phyloP scores from a whole-genome alignment of 2,329 filamentous ascomycete genomes.

The Clathrospora elynae region DNA sequence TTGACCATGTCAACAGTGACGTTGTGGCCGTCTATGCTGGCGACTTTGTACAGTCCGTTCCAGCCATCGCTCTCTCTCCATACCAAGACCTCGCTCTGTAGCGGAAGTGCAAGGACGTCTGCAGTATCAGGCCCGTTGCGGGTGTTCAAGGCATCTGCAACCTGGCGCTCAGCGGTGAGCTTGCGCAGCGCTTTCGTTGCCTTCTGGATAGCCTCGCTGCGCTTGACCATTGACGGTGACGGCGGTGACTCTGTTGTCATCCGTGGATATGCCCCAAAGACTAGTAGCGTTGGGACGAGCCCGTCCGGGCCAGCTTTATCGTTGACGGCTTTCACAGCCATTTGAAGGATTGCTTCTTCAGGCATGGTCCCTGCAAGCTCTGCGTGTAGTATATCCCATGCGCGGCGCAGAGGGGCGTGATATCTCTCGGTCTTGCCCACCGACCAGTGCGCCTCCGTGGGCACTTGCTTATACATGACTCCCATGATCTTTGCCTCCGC shows the following conservation, averaged over 20 bases:
- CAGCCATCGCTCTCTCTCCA: not conserved
- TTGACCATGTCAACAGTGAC: constrained; percentile 1
- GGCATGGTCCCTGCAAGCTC: not conserved
- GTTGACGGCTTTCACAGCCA: not conserved
- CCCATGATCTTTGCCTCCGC: not conserved
- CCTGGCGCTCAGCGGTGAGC: not conserved
- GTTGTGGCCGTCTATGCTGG: not conserved
- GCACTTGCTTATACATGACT: not conserved
- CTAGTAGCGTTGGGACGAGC: not conserved
- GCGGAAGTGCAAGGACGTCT: not conserved
- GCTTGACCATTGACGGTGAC: not conserved
- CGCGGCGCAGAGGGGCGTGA: not conserved
- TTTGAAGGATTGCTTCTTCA: not conserved
- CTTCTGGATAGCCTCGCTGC: not conserved
- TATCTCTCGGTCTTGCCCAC: not conserved
- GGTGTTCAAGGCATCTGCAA: not conserved
- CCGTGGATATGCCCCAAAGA: not conserved
- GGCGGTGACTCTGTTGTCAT: not conserved
- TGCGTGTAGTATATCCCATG: not conserved
- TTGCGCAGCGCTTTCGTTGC: not conserved
- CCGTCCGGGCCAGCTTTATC: not conserved
- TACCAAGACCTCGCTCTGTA: not conserved
- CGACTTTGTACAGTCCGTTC: not conserved
- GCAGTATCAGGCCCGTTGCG: not conserved
- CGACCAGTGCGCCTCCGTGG: not conserved